A percentile compares a stretch with the other conserved stretches of the same genome.
Evolutionary conservation across 1,139 yeast species (phyloP).

Genomic region (Pichia sp.): DNA sequence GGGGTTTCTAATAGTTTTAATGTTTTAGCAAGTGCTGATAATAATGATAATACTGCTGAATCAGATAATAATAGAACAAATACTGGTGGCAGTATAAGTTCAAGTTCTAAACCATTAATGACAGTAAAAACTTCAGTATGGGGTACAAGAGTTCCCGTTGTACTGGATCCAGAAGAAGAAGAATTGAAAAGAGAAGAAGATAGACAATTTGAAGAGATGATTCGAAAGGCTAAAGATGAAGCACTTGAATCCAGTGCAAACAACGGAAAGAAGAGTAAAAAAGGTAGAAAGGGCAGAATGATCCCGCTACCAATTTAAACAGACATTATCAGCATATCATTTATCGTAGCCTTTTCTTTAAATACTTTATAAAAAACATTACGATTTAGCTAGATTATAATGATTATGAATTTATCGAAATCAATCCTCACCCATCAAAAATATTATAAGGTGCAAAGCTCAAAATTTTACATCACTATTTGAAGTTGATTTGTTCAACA

Average conservation of each 20-base stretch:
- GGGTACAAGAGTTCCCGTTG: conserved; percentile 52
- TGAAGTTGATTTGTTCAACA: too few relatives aligned
- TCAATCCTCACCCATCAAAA: too few relatives aligned
- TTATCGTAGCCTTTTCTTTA: background rate
- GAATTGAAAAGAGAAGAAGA: conserved; percentile 25
- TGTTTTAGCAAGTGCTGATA: conserved; percentile 1
- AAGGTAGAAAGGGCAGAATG: conserved; percentile 31
- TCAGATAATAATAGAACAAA: conserved; percentile 4
- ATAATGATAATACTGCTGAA: background rate
- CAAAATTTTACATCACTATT: too few relatives aligned
- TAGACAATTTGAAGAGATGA: conserved; percentile 42
- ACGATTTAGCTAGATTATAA: background rate
- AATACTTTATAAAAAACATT: background rate
- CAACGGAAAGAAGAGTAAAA: conserved; percentile 38
- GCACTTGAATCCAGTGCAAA: conserved; percentile 22
- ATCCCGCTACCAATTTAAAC: conserved; percentile 8
- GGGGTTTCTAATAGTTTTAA: conserved; percentile 7
- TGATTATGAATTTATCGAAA: too few relatives aligned
- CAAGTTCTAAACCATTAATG: background rate
- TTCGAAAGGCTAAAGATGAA: conserved; percentile 43
- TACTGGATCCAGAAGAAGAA: conserved; percentile 27
- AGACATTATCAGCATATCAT: background rate
- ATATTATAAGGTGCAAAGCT: too few relatives aligned
- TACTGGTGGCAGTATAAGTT: conserved; percentile 9
- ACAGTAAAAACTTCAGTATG: conserved; percentile 37